A percentile compares a stretch with the other conserved stretches of the same genome.
Evolutionary conservation across 2,329 filamentous ascomycete species (phyloP).

Genomic region (Cercospora brassicicola): DNA sequence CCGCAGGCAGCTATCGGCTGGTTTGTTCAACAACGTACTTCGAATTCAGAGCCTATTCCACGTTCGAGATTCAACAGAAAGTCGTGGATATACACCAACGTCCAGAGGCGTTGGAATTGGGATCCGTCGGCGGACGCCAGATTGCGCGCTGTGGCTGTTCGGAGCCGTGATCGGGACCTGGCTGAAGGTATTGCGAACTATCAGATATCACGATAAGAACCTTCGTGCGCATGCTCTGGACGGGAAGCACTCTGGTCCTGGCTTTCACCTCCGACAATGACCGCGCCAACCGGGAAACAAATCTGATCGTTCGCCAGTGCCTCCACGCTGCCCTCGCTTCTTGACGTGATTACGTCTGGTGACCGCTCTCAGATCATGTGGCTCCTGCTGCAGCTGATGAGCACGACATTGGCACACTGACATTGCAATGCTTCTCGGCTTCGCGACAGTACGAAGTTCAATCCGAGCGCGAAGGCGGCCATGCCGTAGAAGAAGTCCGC

Average conservation of each 20-base stretch:
- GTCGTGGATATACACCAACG: no score
- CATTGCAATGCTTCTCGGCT: not conserved
- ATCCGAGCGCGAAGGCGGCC: not conserved
- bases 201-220: no score
- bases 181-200: no score
- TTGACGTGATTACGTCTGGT: not conserved
- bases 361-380: not conserved
- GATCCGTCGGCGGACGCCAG: no score
- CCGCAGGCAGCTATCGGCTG: no score
- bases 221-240: no score
- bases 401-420: not conserved
- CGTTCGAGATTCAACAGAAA: no score
- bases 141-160: no score
- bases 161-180: no score
- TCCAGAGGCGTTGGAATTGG: no score
- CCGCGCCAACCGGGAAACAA: not conserved
- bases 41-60: no score
- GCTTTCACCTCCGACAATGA: not conserved
- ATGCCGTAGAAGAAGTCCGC: not conserved
- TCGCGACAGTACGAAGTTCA: not conserved
- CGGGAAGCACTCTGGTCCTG: not conserved
- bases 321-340: not conserved
- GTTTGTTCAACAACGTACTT: no score
- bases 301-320: not conserved
- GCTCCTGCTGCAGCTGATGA: not conserved